Evolutionary conservation across 306 rosid species (phyloP).

Genomic region (Inga laurina): DNA sequence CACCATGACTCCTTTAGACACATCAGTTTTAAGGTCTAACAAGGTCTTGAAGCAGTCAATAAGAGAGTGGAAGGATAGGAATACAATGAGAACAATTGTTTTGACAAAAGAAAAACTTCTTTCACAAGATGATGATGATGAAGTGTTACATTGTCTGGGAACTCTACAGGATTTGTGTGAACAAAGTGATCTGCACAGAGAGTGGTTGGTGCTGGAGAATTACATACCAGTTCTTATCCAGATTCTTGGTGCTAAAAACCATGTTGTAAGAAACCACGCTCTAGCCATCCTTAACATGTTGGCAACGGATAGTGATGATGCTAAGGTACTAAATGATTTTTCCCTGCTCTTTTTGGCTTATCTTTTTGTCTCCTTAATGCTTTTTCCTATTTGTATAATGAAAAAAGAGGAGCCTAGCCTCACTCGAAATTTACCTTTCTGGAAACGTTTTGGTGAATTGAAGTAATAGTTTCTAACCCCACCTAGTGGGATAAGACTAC

Average conservation of each 20-base stretch:
- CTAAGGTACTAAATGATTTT: background rate
- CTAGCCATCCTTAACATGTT: background rate
- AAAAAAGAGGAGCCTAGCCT: background rate
- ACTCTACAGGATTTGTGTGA: background rate
- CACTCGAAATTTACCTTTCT: background rate
- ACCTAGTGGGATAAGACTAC: too few species aligned
- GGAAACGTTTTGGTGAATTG: background rate
- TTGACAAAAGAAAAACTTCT: background rate
- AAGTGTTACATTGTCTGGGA: background rate
- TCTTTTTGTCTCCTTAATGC: background rate
- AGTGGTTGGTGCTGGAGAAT: background rate
- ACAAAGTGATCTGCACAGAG: background rate
- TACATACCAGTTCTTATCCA: background rate
- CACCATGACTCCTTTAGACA: background rate
- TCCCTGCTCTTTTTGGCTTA: background rate
- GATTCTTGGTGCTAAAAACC: background rate
- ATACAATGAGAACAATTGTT: background rate
- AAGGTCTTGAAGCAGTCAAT: background rate
- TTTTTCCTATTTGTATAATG: background rate
- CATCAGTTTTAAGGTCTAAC: background rate
- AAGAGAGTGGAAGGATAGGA: background rate
- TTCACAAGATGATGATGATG: background rate
- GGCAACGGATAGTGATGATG: background rate
- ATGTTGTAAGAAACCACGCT: background rate
- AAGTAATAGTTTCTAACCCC: background rate